phyloP scores from a whole-genome alignment of 768 basidiomycete genomes.

The Sporobolomyces pararoseus region DNA sequence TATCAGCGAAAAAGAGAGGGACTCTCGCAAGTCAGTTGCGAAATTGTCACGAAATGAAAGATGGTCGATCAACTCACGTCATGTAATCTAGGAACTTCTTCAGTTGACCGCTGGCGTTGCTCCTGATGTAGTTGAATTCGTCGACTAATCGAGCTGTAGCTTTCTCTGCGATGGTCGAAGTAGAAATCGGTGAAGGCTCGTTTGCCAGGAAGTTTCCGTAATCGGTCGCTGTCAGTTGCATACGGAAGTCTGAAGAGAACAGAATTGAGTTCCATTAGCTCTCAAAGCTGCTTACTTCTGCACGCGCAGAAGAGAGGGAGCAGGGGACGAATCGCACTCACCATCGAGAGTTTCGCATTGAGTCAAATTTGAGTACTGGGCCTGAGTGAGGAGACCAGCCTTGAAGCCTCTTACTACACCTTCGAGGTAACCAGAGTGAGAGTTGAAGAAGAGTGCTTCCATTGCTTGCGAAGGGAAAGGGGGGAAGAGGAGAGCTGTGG shows the following conservation, averaged over 20 bases:
- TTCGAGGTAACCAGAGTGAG: conserved; percentile 52
- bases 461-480: too few species aligned
- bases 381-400: conserved; percentile 80
- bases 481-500: not conserved
- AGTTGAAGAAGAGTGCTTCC: conserved; percentile 52
- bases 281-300: too few species aligned
- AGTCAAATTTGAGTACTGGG: conserved; percentile 84
- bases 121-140: conserved; percentile 91
- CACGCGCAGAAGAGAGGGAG: too few species aligned
- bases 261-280: not conserved
- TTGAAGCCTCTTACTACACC: conserved; percentile 74
- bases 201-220: conserved; percentile 98
- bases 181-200: conserved; percentile 79
- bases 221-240: conserved; percentile 92
- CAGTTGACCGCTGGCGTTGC: conserved; percentile 84
- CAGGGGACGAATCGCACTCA: conserved; percentile 49
- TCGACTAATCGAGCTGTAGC: conserved; percentile 92
- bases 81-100: conserved; percentile 95
- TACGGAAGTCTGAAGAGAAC: conserved; percentile 70
- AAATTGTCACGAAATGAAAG: too few species aligned
- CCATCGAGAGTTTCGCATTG: conserved; percentile 98
- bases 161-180: conserved; percentile 92
- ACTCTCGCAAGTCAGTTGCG: too few species aligned
- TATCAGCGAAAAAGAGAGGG: conserved; percentile 48
- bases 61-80: conserved; percentile 63